A percentile compares a stretch with the other conserved stretches of the same genome.
phyloP scores from a whole-genome alignment of 192 early-diverging fungal species.

The Podila horticola region DNA sequence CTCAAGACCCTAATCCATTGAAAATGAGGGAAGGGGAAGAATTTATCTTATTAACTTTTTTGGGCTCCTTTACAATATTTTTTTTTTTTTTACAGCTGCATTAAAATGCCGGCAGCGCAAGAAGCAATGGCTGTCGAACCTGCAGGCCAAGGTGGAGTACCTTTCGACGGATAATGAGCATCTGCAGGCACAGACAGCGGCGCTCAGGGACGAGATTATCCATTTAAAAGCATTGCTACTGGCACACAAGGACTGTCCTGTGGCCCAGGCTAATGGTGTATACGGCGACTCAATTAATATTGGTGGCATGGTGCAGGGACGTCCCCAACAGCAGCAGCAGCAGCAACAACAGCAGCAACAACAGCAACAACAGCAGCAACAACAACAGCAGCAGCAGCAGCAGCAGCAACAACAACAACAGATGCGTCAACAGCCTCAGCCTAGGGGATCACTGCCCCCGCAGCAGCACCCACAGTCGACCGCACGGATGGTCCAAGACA shows the following conservation, averaged over 20 bases:
- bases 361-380: conserved; percentile 6
- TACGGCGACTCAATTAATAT: conserved; percentile 49
- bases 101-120: conserved; percentile 94
- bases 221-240: conserved; percentile 80
- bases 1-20: background rate
- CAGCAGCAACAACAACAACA: conserved; percentile 15
- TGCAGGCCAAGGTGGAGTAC: conserved; percentile 75
- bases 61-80: conserved; percentile 3
- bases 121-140: conserved; percentile 88
- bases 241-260: conserved; percentile 81
- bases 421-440: background rate
- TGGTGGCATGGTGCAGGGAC: conserved; percentile 39
- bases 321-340: background rate
- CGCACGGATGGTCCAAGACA: conserved; percentile 7
- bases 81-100: conserved; percentile 66
- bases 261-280: conserved; percentile 75
- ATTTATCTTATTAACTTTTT: background rate
- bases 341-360: conserved; percentile 6
- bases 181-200: conserved; percentile 65
- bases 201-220: conserved; percentile 77
- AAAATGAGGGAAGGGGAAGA: background rate
- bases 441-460: conserved; percentile 4
- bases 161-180: conserved; percentile 75
- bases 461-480: conserved; percentile 2
- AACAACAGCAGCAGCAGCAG: conserved; percentile 7